Conservation (phyloP, 2,329 filamentous ascomycete species). For the Colletotrichum sansevieriae region DNA sequence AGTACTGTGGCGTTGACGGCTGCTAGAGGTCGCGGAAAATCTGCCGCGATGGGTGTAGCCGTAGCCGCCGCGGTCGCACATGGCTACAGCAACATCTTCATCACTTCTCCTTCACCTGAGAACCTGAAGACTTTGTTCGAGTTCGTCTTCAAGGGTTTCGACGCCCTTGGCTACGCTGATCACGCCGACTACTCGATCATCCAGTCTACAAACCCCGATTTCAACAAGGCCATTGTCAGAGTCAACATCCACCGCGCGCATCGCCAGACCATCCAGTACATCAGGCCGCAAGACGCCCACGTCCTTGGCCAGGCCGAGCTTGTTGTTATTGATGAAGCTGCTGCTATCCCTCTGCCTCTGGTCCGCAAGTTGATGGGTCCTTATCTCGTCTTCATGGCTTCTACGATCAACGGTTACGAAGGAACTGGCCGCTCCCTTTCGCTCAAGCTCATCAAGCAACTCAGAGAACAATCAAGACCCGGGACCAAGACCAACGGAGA, state of each 20-base stretch:
- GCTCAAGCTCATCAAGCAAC: slow-evolving; percentile 95
- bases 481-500: slow-evolving; percentile 67
- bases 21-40: slow-evolving; percentile 95
- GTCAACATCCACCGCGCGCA: slow-evolving; percentile 97
- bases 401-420: slow-evolving; percentile 98
- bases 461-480: slow-evolving; percentile 89
- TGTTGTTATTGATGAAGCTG: slow-evolving; percentile 96
- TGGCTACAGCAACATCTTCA: slow-evolving; percentile 99
- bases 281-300: slow-evolving; percentile 95
- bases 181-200: slow-evolving; percentile 98
- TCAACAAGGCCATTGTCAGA: slow-evolving; percentile 98
- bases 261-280: slow-evolving; percentile 98
- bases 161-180: slow-evolving; percentile 92
- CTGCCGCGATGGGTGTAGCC: slow-evolving; percentile 92
- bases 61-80: slow-evolving; percentile 95
- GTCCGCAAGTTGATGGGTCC: slow-evolving; percentile 96
- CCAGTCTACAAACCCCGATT: slow-evolving; percentile 97
- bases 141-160: slow-evolving; percentile 98
- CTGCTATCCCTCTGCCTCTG: slow-evolving; percentile 92
- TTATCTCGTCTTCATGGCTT: slow-evolving; percentile 99
- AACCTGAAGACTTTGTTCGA: slow-evolving; percentile 99
- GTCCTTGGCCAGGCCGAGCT: slow-evolving; percentile 95
- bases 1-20: slow-evolving; percentile 96
- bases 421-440: slow-evolving; percentile 95
- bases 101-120: slow-evolving; percentile 96